phyloP scores from a whole-genome alignment of 306 rosid genomes.

The Lithocarpus polystachyus region DNA sequence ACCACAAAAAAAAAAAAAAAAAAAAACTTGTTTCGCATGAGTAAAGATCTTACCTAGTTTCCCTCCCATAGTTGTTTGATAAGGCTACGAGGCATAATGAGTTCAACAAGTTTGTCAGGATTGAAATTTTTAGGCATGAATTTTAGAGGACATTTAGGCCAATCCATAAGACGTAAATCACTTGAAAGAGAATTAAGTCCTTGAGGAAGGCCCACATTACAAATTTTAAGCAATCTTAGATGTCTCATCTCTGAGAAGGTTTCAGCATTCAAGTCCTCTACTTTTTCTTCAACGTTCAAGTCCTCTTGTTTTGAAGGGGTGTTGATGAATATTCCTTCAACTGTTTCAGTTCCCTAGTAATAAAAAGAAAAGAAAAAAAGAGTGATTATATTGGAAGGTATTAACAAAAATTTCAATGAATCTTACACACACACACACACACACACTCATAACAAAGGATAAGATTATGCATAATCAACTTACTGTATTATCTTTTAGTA shows the following conservation, averaged over 20 bases:
- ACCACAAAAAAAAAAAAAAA: neutral
- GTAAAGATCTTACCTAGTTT: neutral
- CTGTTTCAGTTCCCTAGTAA: no score
- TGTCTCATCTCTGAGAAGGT: constrained; percentile 15
- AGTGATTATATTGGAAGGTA: no score
- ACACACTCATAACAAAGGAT: no score
- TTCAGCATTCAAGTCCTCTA: no score
- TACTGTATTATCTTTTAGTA: neutral
- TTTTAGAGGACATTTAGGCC: constrained; percentile 20
- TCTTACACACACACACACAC: no score
- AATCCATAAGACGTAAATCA: constrained; percentile 15
- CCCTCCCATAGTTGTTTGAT: constrained; percentile 25
- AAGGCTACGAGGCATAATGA: constrained; percentile 4
- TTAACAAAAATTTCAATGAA: no score
- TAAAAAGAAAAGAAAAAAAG: fast-evolving
- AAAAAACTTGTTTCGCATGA: no score
- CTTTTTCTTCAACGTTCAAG: no score
- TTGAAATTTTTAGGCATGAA: constrained; percentile 20
- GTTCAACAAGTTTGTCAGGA: neutral
- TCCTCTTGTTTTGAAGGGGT: no score
- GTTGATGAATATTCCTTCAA: no score
- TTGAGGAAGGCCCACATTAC: neutral
- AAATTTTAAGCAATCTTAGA: constrained; percentile 14
- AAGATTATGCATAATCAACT: neutral
- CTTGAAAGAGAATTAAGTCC: constrained; percentile 7